Evolutionary conservation across 73 alveolate genomes (phyloP).

Genomic region (Symbiodinium pilosum): DNA sequence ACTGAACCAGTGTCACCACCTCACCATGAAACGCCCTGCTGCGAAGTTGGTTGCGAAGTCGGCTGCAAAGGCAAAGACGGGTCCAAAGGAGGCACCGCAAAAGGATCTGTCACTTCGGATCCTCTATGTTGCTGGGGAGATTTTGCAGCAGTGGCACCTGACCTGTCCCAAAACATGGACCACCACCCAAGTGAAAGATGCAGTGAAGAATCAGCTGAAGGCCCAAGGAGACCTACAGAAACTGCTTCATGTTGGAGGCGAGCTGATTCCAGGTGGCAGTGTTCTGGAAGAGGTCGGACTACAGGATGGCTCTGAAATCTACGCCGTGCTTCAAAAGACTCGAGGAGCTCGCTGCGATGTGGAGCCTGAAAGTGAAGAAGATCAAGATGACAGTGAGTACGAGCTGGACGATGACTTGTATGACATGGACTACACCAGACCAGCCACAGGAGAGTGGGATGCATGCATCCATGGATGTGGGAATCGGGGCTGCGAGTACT

Average conservation of each 20-base stretch:
- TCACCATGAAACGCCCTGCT: constrained; percentile 40
- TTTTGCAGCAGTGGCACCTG: constrained; percentile 23
- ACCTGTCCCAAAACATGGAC: constrained; percentile 35
- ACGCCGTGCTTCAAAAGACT: constrained; percentile 15
- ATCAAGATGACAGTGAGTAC: neutral
- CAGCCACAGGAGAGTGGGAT: constrained; percentile 39
- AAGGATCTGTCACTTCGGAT: neutral
- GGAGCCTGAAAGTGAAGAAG: constrained; percentile 18
- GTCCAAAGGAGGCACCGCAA: neutral
- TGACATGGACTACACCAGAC: constrained; percentile 35
- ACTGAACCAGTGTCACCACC: neutral
- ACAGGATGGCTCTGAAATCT: constrained; percentile 38
- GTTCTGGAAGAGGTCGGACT: constrained; percentile 30
- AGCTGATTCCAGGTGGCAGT: constrained; percentile 16
- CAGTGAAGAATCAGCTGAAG: constrained; percentile 9
- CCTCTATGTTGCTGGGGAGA: constrained; percentile 13
- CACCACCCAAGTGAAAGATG: constrained; percentile 27
- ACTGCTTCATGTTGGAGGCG: constrained; percentile 31
- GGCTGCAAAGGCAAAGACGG: neutral
- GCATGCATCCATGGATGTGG: constrained; percentile 32
- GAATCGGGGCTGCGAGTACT: constrained; percentile 33
- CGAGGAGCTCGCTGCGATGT: neutral
- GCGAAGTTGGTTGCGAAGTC: neutral
- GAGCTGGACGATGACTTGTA: constrained; percentile 47
- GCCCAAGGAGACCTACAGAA: constrained; percentile 12